Conservation (phyloP, 495 filamentous ascomycete species). For the Penicillium diatomitis region DNA sequence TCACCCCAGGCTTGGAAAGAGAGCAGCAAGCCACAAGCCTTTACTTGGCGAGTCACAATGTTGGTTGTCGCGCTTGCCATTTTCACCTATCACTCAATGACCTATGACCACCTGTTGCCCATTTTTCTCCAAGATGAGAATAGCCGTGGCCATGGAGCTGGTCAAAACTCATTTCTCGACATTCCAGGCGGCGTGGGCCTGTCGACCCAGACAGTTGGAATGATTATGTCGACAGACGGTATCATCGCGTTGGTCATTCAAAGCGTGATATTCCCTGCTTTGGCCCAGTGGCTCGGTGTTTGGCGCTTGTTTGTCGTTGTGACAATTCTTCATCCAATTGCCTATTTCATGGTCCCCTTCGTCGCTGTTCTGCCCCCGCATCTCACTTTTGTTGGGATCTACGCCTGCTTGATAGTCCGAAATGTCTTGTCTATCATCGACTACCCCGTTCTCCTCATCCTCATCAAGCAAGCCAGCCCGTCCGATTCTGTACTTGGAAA, state of each 20-base stretch:
- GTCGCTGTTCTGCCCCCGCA: constrained; percentile 52
- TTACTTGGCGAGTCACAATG: constrained; percentile 57
- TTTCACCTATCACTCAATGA: constrained; percentile 85
- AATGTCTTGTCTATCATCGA: constrained; percentile 69
- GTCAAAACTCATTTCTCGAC: constrained; percentile 35
- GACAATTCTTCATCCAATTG: constrained; percentile 65
- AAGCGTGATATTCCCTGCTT: constrained; percentile 61
- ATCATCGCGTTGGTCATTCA: constrained; percentile 73
- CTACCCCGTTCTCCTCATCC: constrained; percentile 70
- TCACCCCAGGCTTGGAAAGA: constrained; percentile 25
- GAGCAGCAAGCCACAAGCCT: constrained; percentile 38
- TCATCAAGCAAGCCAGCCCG: constrained; percentile 76
- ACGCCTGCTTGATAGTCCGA: constrained; percentile 58
- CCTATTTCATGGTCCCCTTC: constrained; percentile 66
- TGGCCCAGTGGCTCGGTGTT: constrained; percentile 63
- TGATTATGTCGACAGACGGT: constrained; percentile 74
- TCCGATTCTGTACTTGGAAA: constrained; percentile 57
- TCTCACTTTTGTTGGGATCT: constrained; percentile 58
- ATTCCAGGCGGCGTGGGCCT: constrained; percentile 70
- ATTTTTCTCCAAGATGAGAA: constrained; percentile 74
- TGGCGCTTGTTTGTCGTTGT: constrained; percentile 65
- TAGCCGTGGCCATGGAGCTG: constrained; percentile 13
- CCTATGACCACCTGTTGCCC: constrained; percentile 73
- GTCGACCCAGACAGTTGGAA: constrained; percentile 60
- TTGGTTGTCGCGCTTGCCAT: constrained; percentile 66